These are phyloP conservation scores for Vitis hybrid DNA, from an alignment of 177 flowering plant genomes.

Conservation along the genomic window DNA sequence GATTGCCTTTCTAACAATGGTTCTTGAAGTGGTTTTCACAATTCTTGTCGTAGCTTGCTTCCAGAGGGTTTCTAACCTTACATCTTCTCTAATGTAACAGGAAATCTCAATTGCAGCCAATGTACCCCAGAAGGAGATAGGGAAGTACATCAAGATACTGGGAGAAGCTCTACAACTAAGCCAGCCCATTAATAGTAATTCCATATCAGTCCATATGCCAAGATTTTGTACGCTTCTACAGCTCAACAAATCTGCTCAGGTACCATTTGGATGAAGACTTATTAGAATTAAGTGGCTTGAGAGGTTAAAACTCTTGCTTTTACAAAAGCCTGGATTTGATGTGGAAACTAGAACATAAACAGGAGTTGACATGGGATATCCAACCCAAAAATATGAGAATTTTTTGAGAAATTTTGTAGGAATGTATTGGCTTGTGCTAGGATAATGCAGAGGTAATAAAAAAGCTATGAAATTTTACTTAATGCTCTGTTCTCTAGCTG, in stretches of 20 bases:
- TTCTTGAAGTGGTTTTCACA: too few species aligned
- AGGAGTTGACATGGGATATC: background rate
- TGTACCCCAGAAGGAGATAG: constrained; percentile 97
- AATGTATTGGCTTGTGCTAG: too few species aligned
- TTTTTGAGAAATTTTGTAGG: too few species aligned
- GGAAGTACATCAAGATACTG: constrained; percentile 93
- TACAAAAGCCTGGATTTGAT: background rate
- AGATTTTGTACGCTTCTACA: constrained; percentile 96
- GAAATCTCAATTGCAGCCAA: constrained; percentile 96
- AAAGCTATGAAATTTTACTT: too few species aligned
- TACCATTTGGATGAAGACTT: constrained; percentile 17
- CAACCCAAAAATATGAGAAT: background rate
- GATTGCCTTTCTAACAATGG: too few species aligned
- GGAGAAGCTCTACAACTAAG: constrained; percentile 96
- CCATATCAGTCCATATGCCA: constrained; percentile 97
- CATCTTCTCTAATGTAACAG: constrained; percentile 35
- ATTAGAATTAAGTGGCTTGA: background rate
- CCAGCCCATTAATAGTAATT: constrained; percentile 96
- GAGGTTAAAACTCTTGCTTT: background rate
- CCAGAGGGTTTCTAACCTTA: background rate
- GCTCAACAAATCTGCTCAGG: constrained; percentile 97
- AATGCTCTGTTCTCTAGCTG: too few species aligned
- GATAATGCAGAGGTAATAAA: too few species aligned
- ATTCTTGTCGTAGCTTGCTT: too few species aligned
- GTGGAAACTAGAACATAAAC: too few species aligned